Evolutionary conservation across 2,329 filamentous ascomycete genomes (phyloP).

Genomic region (Bipolaris victoriae): DNA sequence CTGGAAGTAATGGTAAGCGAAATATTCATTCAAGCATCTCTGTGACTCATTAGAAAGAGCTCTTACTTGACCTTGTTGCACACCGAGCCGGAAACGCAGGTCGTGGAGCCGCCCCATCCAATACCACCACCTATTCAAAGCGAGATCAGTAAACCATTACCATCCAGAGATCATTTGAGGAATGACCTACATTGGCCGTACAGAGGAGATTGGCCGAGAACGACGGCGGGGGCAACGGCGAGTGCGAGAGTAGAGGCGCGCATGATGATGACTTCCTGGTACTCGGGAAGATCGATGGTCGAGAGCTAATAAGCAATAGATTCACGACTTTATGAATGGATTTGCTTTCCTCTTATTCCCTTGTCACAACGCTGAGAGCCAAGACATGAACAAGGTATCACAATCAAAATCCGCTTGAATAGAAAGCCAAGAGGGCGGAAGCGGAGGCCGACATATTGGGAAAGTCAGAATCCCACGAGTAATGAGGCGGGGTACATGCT

Average conservation of each 20-base stretch:
- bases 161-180: no score
- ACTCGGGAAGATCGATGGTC: not conserved
- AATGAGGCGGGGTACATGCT: not conserved
- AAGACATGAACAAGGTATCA: not conserved
- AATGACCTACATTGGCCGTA: constrained; percentile 54
- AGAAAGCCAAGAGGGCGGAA: not conserved
- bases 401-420: not conserved
- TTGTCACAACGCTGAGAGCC: not conserved
- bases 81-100: constrained; percentile 47
- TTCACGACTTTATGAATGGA: not conserved
- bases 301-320: not conserved
- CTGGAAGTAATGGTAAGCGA: constrained; percentile 32
- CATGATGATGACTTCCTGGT: not conserved
- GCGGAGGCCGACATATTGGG: not conserved
- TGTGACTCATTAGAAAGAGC: not conserved
- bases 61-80: constrained; percentile 39
- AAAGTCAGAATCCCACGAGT: constrained; percentile 1
- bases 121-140: not conserved
- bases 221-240: not conserved
- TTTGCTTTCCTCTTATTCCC: not conserved
- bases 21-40: not conserved
- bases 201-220: constrained; percentile 18
- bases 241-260: not conserved
- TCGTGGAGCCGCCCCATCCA: constrained; percentile 51
- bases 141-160: not conserved